These are phyloP conservation scores for Phytopythium montanum DNA, from an alignment of 352 stramenopile species.

Conservation along the genomic window DNA sequence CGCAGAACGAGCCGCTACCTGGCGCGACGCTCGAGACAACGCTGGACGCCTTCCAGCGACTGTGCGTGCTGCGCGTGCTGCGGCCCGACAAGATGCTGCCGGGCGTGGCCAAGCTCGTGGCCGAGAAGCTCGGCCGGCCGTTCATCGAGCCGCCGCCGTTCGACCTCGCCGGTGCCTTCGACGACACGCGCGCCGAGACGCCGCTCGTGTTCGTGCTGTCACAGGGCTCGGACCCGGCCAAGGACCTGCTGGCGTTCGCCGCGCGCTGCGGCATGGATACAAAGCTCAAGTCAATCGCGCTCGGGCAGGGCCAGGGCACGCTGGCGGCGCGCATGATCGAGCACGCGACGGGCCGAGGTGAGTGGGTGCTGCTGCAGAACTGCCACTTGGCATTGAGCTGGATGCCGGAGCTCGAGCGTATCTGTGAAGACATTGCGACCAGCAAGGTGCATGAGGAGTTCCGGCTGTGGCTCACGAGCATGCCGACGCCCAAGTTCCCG, in stretches of 20 bases:
- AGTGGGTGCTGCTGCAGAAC: constrained; percentile 96
- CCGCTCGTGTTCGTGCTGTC: constrained; percentile 94
- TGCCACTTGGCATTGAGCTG: constrained; percentile 94
- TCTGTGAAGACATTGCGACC: constrained; percentile 89
- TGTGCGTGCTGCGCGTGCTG: constrained; percentile 77
- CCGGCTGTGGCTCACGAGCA: constrained; percentile 93
- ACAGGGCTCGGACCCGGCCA: constrained; percentile 92
- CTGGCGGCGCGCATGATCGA: constrained; percentile 91
- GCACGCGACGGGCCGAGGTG: constrained; percentile 77
- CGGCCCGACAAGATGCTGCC: constrained; percentile 84
- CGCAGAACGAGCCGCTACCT: constrained; percentile 72
- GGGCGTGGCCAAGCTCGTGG: constrained; percentile 90
- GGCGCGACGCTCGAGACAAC: constrained; percentile 39
- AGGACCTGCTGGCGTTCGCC: constrained; percentile 91
- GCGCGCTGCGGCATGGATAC: constrained; percentile 78
- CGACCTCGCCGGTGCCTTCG: constrained; percentile 89
- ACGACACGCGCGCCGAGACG: constrained; percentile 85
- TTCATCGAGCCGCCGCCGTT: constrained; percentile 93
- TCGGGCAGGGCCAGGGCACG: constrained; percentile 91
- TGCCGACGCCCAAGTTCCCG: constrained; percentile 78
- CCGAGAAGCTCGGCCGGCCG: constrained; percentile 70
- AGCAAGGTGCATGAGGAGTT: constrained; percentile 91
- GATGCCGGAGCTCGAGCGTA: constrained; percentile 93
- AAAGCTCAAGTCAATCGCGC: constrained; percentile 92
- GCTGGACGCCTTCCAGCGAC: constrained; percentile 80